A percentile compares a stretch with the other conserved stretches of the same genome.
Evolutionary conservation across 78 protist species (phyloP).

Genomic region (Tieghemostelium lacteum): DNA sequence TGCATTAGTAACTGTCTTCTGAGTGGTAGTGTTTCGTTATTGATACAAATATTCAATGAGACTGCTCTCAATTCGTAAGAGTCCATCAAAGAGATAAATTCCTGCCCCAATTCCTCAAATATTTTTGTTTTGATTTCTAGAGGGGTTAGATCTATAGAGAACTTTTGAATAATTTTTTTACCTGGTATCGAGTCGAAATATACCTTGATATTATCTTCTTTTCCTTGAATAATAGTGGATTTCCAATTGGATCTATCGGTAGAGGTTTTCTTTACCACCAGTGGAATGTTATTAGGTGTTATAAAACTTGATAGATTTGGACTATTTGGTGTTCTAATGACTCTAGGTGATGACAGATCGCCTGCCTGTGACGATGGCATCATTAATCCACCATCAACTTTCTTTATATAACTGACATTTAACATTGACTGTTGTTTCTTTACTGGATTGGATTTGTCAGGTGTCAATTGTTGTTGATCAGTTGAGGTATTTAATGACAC

Average conservation of each 20-base stretch:
- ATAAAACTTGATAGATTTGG: not conserved
- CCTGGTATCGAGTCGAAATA: conserved; percentile 45
- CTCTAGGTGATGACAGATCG: not conserved
- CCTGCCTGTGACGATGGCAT: not conserved
- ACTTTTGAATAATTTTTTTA: conserved; percentile 43
- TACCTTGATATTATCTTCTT: conserved; percentile 60
- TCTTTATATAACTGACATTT: too few relatives aligned
- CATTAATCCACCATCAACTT: too few relatives aligned
- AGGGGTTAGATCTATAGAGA: conserved; percentile 49
- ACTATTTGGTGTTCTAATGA: not conserved
- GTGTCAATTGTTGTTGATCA: not conserved
- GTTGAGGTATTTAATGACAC: not conserved
- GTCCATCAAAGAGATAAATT: conserved; percentile 5
- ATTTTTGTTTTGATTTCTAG: conserved; percentile 31
- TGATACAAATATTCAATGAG: conserved; percentile 21
- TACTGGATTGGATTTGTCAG: not conserved
- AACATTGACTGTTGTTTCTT: too few relatives aligned
- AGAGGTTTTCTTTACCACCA: conserved; percentile 31
- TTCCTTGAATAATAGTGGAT: conserved; percentile 18
- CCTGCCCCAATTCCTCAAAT: conserved; percentile 47
- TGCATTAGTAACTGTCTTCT: conserved; percentile 65
- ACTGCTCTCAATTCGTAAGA: conserved; percentile 50
- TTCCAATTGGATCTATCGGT: conserved; percentile 31
- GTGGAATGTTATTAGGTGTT: conserved; percentile 8
- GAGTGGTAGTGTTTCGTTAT: conserved; percentile 60